These are phyloP conservation scores for Uncinocarpus reesii DNA, from an alignment of 2,329 filamentous ascomycete species.

Conservation along the genomic window DNA sequence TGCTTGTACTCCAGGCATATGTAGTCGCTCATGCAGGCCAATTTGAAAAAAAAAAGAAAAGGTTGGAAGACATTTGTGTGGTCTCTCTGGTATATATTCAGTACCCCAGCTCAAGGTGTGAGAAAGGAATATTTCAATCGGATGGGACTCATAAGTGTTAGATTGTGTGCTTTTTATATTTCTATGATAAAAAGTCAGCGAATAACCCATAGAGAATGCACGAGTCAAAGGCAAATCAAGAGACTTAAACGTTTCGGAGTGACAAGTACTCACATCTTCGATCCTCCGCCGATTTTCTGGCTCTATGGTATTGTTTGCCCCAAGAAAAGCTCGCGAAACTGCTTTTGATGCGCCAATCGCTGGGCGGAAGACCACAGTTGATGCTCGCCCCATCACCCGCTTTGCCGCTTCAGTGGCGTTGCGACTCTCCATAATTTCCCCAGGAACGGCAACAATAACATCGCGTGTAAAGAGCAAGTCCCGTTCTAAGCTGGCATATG, in stretches of 20 bases:
- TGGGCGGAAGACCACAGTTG: constrained; percentile 85
- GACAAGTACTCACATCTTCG: constrained; percentile 66
- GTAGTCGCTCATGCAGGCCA: background rate
- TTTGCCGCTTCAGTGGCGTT: constrained; percentile 69
- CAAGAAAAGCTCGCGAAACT: constrained; percentile 78
- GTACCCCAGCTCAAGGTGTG: background rate
- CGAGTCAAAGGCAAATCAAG: background rate
- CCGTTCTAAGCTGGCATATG: constrained; percentile 69
- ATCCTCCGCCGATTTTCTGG: constrained; percentile 67
- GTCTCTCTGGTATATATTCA: background rate
- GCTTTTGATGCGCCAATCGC: constrained; percentile 84
- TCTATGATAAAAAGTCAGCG: constrained; percentile 24
- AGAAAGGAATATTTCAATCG: background rate
- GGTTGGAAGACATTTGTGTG: background rate
- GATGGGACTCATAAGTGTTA: background rate
- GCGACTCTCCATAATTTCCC: constrained; percentile 76
- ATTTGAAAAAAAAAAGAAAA: constrained; percentile 1
- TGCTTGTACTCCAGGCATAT: constrained; percentile 1
- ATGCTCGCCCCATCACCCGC: constrained; percentile 68
- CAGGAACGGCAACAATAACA: constrained; percentile 88
- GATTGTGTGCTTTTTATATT: constrained; percentile 33
- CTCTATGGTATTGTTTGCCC: constrained; percentile 85
- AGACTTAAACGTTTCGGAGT: background rate
- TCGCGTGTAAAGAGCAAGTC: constrained; percentile 81
- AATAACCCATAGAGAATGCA: background rate